Evolutionary conservation across 345 rosid species (phyloP).

Genomic region (Eucalyptus decipiens): DNA sequence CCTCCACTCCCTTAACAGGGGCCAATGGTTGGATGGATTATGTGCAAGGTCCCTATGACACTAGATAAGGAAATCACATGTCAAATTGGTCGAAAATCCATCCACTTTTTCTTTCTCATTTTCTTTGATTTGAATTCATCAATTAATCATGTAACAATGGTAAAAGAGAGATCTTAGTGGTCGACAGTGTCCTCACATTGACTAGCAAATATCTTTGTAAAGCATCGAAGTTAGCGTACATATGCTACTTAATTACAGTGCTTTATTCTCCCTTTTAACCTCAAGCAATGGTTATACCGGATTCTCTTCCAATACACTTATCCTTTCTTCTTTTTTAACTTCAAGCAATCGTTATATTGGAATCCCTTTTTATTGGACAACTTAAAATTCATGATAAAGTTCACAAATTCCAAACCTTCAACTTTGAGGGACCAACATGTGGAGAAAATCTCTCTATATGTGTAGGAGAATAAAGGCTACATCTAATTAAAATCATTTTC

Average conservation of each 20-base stretch:
- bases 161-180: neutral
- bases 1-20: neutral
- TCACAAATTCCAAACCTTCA: no score
- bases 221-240: neutral
- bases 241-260: neutral
- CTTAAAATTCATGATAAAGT: no score
- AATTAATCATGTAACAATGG: neutral
- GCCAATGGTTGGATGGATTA: neutral
- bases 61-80: neutral
- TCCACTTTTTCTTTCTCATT: neutral
- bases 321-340: no score
- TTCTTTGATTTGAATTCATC: neutral
- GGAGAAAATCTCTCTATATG: no score
- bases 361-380: no score
- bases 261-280: neutral
- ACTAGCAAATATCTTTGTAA: neutral
- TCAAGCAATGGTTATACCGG: neutral
- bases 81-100: neutral
- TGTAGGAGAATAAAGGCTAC: no score
- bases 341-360: no score
- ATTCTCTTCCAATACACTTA: no score
- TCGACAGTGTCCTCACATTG: rapidly evolving
- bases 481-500: no score
- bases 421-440: no score
- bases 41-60: neutral